Conservation (phyloP, 805 yeast genomes). For the Metschnikowia vanudenii region DNA sequence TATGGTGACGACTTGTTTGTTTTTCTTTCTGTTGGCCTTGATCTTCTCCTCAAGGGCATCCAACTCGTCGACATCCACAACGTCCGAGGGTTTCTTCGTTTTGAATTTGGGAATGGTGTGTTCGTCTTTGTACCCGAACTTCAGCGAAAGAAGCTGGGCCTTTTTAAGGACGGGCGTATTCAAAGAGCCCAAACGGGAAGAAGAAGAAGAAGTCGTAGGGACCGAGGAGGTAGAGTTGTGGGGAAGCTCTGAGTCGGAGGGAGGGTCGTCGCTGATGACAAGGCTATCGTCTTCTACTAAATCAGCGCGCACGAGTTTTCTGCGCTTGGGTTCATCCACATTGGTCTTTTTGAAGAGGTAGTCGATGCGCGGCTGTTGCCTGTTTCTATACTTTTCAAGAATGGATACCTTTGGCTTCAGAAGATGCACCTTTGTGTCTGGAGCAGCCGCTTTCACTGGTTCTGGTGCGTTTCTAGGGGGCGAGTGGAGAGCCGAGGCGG, state of each 20-base stretch:
- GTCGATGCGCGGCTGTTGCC: slow-evolving; percentile 36
- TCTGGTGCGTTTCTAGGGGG: no score
- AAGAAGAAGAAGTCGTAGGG: background rate
- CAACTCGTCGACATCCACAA: slow-evolving; percentile 32
- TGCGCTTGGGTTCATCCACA: slow-evolving; percentile 25
- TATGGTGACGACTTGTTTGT: background rate
- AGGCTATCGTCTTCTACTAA: slow-evolving; percentile 3
- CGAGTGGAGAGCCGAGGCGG: slow-evolving; percentile 5
- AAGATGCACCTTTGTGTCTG: slow-evolving; percentile 39
- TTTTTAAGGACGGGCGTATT: background rate
- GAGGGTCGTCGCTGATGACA: background rate
- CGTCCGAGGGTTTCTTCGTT: slow-evolving; percentile 5
- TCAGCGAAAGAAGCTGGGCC: slow-evolving; percentile 1
- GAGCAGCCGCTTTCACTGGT: slow-evolving; percentile 11
- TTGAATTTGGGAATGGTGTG: slow-evolving; percentile 8
- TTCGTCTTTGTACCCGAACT: slow-evolving; percentile 7
- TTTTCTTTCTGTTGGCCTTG: slow-evolving; percentile 30
- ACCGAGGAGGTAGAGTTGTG: no score
- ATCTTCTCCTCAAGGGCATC: slow-evolving; percentile 42
- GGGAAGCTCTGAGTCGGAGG: background rate
- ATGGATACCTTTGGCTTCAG: slow-evolving; percentile 41
- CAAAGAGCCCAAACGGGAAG: background rate
- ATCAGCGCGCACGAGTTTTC: slow-evolving; percentile 37
- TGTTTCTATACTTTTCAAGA: slow-evolving; percentile 40
- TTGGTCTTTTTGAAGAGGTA: slow-evolving; percentile 24